Percentiles rank a stretch among this genome's conserved stretches.
These are phyloP conservation scores for Senna siamea DNA, from an alignment of 306 rosid species.

Conservation along the genomic window DNA sequence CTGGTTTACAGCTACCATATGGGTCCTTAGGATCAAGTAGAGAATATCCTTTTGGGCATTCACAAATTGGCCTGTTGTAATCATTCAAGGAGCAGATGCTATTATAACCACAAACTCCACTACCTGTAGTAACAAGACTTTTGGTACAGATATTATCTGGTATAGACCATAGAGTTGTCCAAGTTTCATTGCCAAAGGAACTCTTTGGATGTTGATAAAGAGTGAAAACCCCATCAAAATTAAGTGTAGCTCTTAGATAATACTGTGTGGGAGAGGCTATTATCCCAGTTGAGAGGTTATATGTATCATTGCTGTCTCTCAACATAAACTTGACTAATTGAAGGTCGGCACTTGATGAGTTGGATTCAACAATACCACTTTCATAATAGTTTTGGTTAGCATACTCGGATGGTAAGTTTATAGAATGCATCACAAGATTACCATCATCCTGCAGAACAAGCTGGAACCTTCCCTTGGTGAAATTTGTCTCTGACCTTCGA, in stretches of 20 bases:
- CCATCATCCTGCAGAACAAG: conserved; percentile 43
- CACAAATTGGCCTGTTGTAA: conserved; percentile 36
- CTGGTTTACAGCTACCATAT: conserved; percentile 44
- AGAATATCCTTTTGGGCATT: conserved; percentile 47
- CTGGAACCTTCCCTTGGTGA: conserved; percentile 49
- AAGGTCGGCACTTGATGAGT: conserved; percentile 32
- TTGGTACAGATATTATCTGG: conserved; percentile 37
- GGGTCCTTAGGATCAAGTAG: conserved; percentile 39
- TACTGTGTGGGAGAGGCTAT: neutral
- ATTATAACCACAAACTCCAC: conserved; percentile 49
- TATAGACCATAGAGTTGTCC: conserved; percentile 27
- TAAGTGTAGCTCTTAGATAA: conserved; percentile 46
- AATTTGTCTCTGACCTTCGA: conserved; percentile 32
- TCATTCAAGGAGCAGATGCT: conserved; percentile 31
- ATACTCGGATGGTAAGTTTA: conserved; percentile 39
- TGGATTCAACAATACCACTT: neutral
- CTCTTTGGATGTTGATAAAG: conserved; percentile 38
- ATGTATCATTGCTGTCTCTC: conserved; percentile 14
- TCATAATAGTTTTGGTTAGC: conserved; percentile 36
- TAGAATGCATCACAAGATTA: conserved; percentile 38
- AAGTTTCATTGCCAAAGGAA: conserved; percentile 4
- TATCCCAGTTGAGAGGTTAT: neutral
- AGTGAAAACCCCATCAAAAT: conserved; percentile 55
- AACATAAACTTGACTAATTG: conserved; percentile 38
- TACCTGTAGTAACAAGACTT: accelerated